These are phyloP conservation scores for Trametes sp. DNA, from an alignment of 1,284 basidiomycete genomes.

Conservation along the genomic window DNA sequence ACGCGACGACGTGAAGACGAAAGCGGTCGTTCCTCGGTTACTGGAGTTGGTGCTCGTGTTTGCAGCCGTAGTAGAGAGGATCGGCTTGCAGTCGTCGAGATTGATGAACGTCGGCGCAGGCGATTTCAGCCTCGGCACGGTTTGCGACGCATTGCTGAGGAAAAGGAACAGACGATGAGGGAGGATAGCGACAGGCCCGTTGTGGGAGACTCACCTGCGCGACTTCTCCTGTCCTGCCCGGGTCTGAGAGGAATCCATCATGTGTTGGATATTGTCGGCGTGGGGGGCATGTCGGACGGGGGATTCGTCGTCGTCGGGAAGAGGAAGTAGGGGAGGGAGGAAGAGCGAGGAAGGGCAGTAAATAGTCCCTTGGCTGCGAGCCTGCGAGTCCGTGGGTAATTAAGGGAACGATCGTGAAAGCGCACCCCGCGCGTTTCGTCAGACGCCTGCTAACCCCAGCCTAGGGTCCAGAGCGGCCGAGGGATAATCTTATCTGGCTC, in stretches of 20 bases:
- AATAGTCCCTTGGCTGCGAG: conserved; percentile 13
- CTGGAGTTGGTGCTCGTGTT: conserved; percentile 64
- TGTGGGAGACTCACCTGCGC: conserved; percentile 13
- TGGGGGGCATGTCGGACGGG: conserved; percentile 61
- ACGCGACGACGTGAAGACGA: conserved; percentile 43
- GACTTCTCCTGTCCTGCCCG: background rate
- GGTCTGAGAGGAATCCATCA: conserved; percentile 19
- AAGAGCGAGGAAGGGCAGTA: conserved; percentile 6
- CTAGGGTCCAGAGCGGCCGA: conserved; percentile 9
- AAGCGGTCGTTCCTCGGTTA: conserved; percentile 33
- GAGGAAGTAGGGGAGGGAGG: background rate
- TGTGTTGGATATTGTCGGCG: conserved; percentile 46
- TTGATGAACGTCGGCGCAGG: conserved; percentile 39
- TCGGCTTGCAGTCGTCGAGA: conserved; percentile 38
- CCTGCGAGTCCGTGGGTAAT: conserved; percentile 15
- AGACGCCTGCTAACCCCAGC: conserved; percentile 17
- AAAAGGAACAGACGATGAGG: conserved; percentile 1
- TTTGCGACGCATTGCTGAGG: conserved; percentile 11
- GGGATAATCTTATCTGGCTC: conserved; percentile 13
- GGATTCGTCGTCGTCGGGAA: conserved; percentile 21
- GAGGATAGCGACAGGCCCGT: background rate
- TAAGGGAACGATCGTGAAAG: conserved; percentile 24
- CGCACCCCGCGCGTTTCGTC: background rate
- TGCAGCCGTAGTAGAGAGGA: conserved; percentile 34
- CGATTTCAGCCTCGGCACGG: conserved; percentile 26